phyloP scores from a whole-genome alignment of 164 flowering plant genomes.

The Protea cynaroides region DNA sequence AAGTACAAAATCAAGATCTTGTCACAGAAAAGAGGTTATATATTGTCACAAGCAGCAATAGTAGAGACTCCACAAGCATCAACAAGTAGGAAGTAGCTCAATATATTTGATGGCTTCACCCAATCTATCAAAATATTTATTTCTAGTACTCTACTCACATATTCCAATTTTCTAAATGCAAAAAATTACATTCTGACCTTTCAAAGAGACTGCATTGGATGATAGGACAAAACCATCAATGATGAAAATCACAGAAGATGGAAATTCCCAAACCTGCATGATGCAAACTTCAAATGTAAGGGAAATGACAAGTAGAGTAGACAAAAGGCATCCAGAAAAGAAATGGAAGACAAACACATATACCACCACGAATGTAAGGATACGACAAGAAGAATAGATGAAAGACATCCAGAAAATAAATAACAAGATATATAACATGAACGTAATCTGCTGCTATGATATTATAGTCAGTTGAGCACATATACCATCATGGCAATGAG shows the following conservation, averaged over 20 bases:
- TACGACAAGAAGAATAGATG: not conserved
- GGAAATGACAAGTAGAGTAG: not conserved
- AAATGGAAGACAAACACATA: not conserved
- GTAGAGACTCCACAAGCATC: not conserved
- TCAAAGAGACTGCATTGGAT: constrained; percentile 70
- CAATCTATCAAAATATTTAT: not conserved
- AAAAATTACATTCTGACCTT: constrained; percentile 36
- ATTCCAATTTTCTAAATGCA: not conserved
- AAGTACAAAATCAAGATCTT: no score
- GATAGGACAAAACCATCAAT: constrained; percentile 66
- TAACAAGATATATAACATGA: not conserved
- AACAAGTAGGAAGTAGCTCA: not conserved
- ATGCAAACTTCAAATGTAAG: not conserved
- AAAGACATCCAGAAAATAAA: not conserved
- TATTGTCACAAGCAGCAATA: not conserved
- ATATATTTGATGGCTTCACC: not conserved
- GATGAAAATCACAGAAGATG: constrained; percentile 54
- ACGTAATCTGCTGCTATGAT: not conserved
- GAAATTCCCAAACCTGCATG: constrained; percentile 85
- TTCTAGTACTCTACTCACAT: not conserved
- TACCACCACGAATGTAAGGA: not conserved
- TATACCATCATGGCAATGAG: constrained; percentile 68
- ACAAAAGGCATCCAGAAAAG: not conserved
- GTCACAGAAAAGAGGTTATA: not conserved
- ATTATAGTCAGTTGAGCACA: not conserved